These are phyloP conservation scores for Paraconiothyrium brasiliense DNA, from an alignment of 2,329 filamentous ascomycete genomes.

Conservation along the genomic window DNA sequence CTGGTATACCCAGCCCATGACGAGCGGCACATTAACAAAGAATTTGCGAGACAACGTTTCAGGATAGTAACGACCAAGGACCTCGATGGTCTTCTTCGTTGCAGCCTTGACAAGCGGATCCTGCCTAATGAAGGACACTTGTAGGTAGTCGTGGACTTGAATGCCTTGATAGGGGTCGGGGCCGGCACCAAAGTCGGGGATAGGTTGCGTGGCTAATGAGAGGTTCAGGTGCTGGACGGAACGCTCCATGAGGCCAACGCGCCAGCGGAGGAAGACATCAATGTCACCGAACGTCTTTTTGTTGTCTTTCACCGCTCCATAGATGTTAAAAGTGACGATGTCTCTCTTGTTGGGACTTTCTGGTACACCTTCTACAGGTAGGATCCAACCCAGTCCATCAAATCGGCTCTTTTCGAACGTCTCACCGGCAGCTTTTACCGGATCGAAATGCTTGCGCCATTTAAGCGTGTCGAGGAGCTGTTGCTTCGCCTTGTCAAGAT, in stretches of 20 bases:
- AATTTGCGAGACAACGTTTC: conserved; percentile 91
- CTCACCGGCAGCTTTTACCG: conserved; percentile 69
- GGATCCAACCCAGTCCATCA: conserved; percentile 80
- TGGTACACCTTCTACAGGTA: conserved; percentile 68
- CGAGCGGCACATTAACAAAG: conserved; percentile 89
- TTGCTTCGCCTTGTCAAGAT: conserved; percentile 75
- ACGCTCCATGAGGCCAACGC: conserved; percentile 88
- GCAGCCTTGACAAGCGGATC: conserved; percentile 79
- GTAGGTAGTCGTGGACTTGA: conserved; percentile 93
- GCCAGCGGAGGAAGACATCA: conserved; percentile 89
- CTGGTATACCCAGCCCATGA: conserved; percentile 81
- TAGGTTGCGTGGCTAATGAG: conserved; percentile 71
- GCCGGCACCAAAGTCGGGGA: conserved; percentile 72
- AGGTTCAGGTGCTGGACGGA: conserved; percentile 80
- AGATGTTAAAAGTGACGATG: conserved; percentile 91
- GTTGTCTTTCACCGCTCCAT: conserved; percentile 84
- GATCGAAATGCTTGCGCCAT: conserved; percentile 83
- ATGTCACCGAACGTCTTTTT: conserved; percentile 83
- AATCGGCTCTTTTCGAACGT: conserved; percentile 76
- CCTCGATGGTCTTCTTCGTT: conserved; percentile 80
- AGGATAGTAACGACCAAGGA: conserved; percentile 84
- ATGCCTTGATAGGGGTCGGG: conserved; percentile 88
- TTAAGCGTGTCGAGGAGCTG: conserved; percentile 82
- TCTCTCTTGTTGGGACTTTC: conserved; percentile 65
- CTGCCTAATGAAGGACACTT: conserved; percentile 85